A percentile compares a stretch with the other conserved stretches of the same genome.
Evolutionary conservation across 225 moss, liverwort and hornwort genomes (phyloP).

Genomic region (Straminergon stramineum): DNA sequence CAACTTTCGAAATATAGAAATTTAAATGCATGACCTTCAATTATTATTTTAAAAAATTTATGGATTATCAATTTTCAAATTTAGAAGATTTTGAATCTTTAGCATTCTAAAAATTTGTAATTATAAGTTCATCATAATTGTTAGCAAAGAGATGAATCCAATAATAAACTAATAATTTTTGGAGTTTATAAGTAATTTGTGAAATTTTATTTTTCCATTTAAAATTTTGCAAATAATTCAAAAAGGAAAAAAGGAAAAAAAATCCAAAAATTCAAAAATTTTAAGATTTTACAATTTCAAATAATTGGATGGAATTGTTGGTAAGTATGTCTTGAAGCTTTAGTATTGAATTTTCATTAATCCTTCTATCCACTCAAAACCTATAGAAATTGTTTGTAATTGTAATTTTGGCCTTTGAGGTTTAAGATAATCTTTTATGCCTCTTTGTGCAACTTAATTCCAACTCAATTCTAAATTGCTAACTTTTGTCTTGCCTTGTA

Average conservation of each 20-base stretch:
- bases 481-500: not conserved
- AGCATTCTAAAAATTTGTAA: too few relatives aligned
- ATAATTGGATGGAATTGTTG: rapidly evolving
- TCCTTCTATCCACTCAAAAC: not conserved
- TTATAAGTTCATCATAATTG: not conserved
- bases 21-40: not conserved
- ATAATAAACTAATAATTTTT: not conserved
- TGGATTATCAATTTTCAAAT: not conserved
- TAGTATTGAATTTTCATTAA: not conserved
- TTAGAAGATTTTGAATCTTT: not conserved
- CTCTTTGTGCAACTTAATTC: not conserved
- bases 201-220: too few relatives aligned
- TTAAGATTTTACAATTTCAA: not conserved
- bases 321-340: not conserved
- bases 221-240: too few relatives aligned
- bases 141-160: not conserved
- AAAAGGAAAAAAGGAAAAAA: too few relatives aligned
- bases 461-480: too few relatives aligned
- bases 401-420: not conserved
- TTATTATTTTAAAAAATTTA: not conserved
- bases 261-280: too few relatives aligned
- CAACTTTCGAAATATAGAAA: not conserved
- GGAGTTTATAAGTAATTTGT: not conserved
- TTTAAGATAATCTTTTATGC: not conserved
- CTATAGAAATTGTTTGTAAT: not conserved